These are phyloP conservation scores for Termitomyces sp. DNA, from an alignment of 768 basidiomycete genomes.

Conservation along the genomic window DNA sequence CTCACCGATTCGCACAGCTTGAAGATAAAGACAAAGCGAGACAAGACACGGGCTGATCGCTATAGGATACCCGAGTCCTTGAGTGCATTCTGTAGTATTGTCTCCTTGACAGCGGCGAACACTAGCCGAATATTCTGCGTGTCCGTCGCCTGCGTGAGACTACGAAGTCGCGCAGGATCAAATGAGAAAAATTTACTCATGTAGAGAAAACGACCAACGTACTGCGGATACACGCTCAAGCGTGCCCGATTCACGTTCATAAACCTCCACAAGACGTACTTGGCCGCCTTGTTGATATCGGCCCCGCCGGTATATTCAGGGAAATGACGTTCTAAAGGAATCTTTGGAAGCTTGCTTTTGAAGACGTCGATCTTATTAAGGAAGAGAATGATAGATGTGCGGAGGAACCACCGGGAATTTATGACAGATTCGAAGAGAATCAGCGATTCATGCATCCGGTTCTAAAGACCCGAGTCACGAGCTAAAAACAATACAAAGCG, in stretches of 20 bases:
- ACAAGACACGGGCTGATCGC: neutral
- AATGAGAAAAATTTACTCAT: neutral
- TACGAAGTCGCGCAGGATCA: neutral
- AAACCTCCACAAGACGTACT: conserved; percentile 92
- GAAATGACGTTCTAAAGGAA: conserved; percentile 72
- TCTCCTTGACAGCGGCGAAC: conserved; percentile 15
- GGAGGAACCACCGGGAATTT: conserved; percentile 82
- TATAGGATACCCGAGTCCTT: conserved; percentile 14
- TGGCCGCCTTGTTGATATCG: conserved; percentile 92
- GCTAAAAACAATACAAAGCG: conserved; percentile 11
- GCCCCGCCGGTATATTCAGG: conserved; percentile 86
- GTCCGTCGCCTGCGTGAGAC: conserved; percentile 16
- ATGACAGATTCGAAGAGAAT: conserved; percentile 90
- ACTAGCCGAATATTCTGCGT: conserved; percentile 13
- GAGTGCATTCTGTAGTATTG: conserved; percentile 14
- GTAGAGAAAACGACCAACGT: conserved; percentile 21
- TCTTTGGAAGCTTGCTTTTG: conserved; percentile 80
- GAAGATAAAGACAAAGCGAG: neutral
- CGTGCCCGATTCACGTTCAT: conserved; percentile 86
- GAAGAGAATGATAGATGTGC: conserved; percentile 89
- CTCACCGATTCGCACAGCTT: neutral
- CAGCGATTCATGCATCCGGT: conserved; percentile 91
- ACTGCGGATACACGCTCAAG: conserved; percentile 93
- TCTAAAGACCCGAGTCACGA: conserved; percentile 32
- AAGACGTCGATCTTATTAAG: conserved; percentile 94